Conservation (phyloP, 2,329 filamentous ascomycete genomes). For the Aspergillus hiratsukae region DNA sequence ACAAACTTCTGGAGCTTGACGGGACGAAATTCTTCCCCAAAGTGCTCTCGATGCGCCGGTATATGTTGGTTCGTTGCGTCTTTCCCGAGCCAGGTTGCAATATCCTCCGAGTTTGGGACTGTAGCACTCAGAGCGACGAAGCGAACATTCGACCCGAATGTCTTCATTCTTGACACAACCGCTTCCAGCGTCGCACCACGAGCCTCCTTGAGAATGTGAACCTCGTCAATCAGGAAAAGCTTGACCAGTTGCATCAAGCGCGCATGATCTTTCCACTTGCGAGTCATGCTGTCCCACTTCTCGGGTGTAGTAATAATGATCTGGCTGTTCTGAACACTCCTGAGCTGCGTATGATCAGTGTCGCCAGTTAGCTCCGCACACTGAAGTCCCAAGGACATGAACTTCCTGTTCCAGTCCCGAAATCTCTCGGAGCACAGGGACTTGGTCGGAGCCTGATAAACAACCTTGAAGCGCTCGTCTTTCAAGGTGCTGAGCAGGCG, state of each 20-base stretch:
- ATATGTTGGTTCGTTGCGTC: conserved; percentile 55
- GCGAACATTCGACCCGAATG: conserved; percentile 66
- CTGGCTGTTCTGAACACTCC: conserved; percentile 65
- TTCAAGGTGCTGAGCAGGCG: conserved; percentile 56
- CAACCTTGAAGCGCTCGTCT: conserved; percentile 66
- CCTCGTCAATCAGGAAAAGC: conserved; percentile 80
- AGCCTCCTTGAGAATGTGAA: conserved; percentile 76
- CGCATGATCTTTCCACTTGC: conserved; percentile 78
- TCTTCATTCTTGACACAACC: conserved; percentile 84
- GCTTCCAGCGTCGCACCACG: conserved; percentile 77
- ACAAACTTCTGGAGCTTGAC: conserved; percentile 74
- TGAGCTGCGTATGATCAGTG: conserved; percentile 63
- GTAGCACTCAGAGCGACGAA: conserved; percentile 81
- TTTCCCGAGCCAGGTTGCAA: conserved; percentile 73
- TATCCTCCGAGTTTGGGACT: conserved; percentile 74
- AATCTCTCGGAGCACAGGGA: conserved; percentile 73
- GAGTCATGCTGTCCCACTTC: conserved; percentile 86
- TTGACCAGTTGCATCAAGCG: conserved; percentile 70
- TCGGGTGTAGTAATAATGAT: conserved; percentile 87
- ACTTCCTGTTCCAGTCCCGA: conserved; percentile 73
- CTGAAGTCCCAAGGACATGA: conserved; percentile 60
- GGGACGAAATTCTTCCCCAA: conserved; percentile 75
- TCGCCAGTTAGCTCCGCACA: conserved; percentile 80
- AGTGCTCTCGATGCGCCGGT: conserved; percentile 64
- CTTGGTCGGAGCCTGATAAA: conserved; percentile 83